A percentile compares a stretch with the other conserved stretches of the same genome.
Evolutionary conservation across 805 yeast genomes (phyloP).

Genomic region (Helenozyma baotianmanensis): DNA sequence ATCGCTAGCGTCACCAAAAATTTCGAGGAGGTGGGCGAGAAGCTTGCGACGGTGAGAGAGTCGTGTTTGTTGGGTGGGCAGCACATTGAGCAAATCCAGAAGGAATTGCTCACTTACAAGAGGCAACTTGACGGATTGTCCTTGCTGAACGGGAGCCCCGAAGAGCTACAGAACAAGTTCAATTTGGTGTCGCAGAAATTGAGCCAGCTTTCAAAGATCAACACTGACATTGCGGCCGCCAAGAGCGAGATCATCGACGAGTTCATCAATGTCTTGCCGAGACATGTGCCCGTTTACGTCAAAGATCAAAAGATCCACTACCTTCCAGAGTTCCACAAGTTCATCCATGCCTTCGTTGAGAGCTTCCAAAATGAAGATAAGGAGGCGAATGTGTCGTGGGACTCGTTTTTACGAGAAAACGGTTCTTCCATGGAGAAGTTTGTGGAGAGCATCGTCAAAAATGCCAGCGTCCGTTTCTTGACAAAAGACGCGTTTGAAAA

Average conservation of each 20-base stretch:
- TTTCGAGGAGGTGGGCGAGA: constrained; percentile 14
- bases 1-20: constrained; percentile 11
- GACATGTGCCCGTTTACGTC: constrained; percentile 28
- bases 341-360: constrained; percentile 30
- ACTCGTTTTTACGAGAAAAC: constrained; percentile 18
- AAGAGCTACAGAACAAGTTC: constrained; percentile 13
- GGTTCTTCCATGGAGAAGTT: constrained; percentile 17
- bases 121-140: constrained; percentile 7
- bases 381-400: constrained; percentile 17
- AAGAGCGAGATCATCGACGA: constrained; percentile 17
- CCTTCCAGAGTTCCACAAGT: constrained; percentile 36
- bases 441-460: constrained; percentile 8
- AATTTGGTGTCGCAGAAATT: constrained; percentile 15
- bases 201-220: constrained; percentile 11
- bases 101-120: constrained; percentile 13
- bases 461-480: constrained; percentile 12
- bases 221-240: constrained; percentile 10
- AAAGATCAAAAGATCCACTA: constrained; percentile 33
- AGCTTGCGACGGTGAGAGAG: constrained; percentile 8
- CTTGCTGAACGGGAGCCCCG: constrained; percentile 8
- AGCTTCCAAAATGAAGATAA: constrained; percentile 15
- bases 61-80: constrained; percentile 2
- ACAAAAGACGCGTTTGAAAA: constrained; percentile 21
- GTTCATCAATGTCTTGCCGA: constrained; percentile 22
- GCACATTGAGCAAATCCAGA: constrained; percentile 7